Percentiles rank a stretch among this genome's conserved stretches.
Evolutionary conservation across 306 rosid species (phyloP).

Genomic region (Cucumis hystrix): DNA sequence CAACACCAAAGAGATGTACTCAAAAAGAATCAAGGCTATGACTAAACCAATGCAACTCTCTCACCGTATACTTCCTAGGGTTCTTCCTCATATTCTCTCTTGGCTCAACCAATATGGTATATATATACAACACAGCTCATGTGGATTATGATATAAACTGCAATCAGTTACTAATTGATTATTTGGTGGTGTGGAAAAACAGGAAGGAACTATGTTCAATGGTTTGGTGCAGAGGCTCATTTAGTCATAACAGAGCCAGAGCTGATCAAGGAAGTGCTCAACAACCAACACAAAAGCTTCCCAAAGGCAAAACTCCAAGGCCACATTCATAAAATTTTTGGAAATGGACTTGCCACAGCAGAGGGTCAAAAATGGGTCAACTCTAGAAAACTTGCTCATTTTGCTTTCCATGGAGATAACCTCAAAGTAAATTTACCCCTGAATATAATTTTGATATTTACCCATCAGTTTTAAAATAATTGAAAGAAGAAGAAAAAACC

Average conservation of each 20-base stretch:
- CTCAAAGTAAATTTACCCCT: conserved; percentile 10
- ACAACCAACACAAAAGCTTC: neutral
- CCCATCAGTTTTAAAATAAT: too few species aligned
- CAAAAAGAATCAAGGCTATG: neutral
- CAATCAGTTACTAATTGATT: too few species aligned
- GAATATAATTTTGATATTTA: too few species aligned
- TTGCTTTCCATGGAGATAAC: conserved; percentile 27
- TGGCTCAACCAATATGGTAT: neutral
- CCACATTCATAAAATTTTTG: conserved; percentile 8
- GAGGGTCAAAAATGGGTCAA: conserved; percentile 17
- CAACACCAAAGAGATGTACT: neutral
- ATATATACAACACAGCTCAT: too few species aligned
- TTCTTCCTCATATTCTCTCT: neutral
- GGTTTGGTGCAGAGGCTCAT: conserved; percentile 12
- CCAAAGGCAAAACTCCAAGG: neutral
- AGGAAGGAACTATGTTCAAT: conserved; percentile 24
- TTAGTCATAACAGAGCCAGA: conserved; percentile 14
- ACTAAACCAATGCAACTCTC: neutral
- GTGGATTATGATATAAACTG: too few species aligned
- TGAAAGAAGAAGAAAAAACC: too few species aligned
- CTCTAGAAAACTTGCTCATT: conserved; percentile 18
- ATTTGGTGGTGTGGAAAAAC: neutral
- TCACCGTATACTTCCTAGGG: neutral
- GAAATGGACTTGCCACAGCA: conserved; percentile 16
- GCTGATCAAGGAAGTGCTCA: conserved; percentile 16